Evolutionary conservation across 257 asterid genomes (phyloP).

Genomic region (Dorcoceras hygrometricum): DNA sequence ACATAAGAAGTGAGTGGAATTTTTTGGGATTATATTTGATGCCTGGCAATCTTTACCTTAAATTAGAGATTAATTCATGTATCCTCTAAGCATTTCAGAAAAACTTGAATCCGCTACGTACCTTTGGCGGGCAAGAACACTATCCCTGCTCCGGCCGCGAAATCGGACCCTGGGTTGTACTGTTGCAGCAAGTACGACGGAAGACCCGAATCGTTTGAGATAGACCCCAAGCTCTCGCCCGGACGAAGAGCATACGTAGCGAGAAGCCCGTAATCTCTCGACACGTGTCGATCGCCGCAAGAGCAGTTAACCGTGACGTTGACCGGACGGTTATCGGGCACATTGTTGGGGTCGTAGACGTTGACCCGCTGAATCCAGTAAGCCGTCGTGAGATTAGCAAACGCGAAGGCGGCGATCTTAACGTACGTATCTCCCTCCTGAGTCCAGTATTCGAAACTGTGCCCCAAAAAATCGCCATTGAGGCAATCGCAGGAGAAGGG

Average conservation of each 20-base stretch:
- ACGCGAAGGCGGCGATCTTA: constrained; percentile 40
- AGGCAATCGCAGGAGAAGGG: constrained; percentile 82
- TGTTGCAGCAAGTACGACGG: constrained; percentile 40
- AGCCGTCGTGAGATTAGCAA: constrained; percentile 60
- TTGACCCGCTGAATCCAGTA: constrained; percentile 70
- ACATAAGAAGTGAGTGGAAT: too few species aligned
- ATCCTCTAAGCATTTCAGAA: too few species aligned
- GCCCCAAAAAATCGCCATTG: constrained; percentile 72
- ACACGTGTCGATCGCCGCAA: constrained; percentile 58
- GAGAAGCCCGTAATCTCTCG: constrained; percentile 62
- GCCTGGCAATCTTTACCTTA: too few species aligned
- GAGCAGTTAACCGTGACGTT: constrained; percentile 82
- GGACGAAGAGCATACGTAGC: constrained; percentile 50
- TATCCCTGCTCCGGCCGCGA: constrained; percentile 47
- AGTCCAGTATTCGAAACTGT: constrained; percentile 53
- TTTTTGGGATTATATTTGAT: too few species aligned
- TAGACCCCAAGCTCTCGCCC: constrained; percentile 44
- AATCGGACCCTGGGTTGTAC: constrained; percentile 48
- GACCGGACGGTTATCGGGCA: constrained; percentile 45
- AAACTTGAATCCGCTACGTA: too few species aligned
- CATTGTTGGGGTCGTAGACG: constrained; percentile 40
- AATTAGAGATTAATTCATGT: too few species aligned
- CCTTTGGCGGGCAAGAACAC: constrained; percentile 80
- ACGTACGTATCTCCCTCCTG: constrained; percentile 58
- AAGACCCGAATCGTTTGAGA: constrained; percentile 44